These are phyloP conservation scores for Podospora comata DNA, from an alignment of 495 filamentous ascomycete species.

Conservation along the genomic window DNA sequence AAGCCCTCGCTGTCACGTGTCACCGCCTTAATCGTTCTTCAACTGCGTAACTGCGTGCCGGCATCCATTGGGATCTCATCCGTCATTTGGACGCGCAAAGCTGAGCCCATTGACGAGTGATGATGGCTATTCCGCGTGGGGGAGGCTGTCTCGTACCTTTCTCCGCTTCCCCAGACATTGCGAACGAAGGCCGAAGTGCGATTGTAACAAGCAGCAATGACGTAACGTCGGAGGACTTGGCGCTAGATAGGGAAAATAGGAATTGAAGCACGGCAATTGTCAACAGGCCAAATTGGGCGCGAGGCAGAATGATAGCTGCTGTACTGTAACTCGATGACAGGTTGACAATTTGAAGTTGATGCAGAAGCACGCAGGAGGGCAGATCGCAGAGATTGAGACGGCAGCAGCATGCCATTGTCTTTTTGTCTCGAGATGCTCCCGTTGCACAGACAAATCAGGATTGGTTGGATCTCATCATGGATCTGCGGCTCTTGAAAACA, in stretches of 20 bases:
- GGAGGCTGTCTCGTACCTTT: constrained; percentile 37
- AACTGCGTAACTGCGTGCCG: background rate
- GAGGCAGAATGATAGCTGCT: background rate
- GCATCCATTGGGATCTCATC: background rate
- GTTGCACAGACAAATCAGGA: constrained; percentile 28
- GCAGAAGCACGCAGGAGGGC: constrained; percentile 9
- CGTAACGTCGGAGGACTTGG: background rate
- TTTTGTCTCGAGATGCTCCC: constrained; percentile 17
- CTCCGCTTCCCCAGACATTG: constrained; percentile 36
- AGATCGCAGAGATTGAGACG: constrained; percentile 16
- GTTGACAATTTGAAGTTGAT: background rate
- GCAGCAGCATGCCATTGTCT: constrained; percentile 18
- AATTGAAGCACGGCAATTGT: background rate
- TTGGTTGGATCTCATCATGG: background rate
- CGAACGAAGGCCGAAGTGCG: constrained; percentile 45
- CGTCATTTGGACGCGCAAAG: background rate
- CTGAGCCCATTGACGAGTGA: background rate
- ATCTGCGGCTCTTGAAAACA: background rate
- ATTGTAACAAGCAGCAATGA: constrained; percentile 1
- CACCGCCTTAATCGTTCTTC: background rate
- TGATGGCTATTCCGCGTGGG: background rate
- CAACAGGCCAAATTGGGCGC: background rate
- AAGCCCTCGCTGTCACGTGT: background rate
- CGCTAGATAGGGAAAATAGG: background rate
- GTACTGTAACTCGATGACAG: background rate